Base-by-base conservation (phyloP, 1,284 basidiomycete species). In the Neolentinus lepideus region DNA sequence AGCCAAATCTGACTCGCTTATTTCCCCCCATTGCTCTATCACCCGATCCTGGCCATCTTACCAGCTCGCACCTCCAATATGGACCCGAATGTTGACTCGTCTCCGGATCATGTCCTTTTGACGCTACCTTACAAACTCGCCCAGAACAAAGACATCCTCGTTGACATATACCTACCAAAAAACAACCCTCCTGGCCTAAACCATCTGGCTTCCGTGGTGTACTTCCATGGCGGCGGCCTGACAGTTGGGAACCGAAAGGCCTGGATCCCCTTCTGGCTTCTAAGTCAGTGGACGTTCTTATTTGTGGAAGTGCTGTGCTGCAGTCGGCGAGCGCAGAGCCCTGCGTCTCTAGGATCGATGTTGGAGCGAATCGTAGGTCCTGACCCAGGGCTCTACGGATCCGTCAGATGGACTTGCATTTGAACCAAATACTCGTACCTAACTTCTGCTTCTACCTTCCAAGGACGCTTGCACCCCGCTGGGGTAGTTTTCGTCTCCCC, bases 171-270 rank as follows among this genome's bases (percentile, higher is more conserved):
- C 27, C 3, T 50, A 25, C 47, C 47, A 11, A 26, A 14, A 26
- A 12, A 12, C 27, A 31, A 25, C 11, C 24, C 11, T 22, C 8
- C 14, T 22, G 4, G 24, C 22, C 47, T 8, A 26, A 11, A 50
- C 12, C 47, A 11, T 16, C 27, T 75, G 1, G 77, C 81, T 38
- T 71, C 75, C 1, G 64, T 86, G 1, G 63, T 86, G 2, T 85
- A 81, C 64, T 86, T 85, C 57, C 84, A 86, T 61, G 84, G 78
- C 9, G 84, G 84, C 11, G 83, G 82, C 3, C 66, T 86, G 27
- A 76, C 79, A 0, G 80, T 80, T 14, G 84, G 83, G 3, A 78
- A 79, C 57, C 73, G 77, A 52, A 64, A 62, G 33, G 81, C 78
- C 63, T 85, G 82, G 80, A 81, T 85, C 63, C 84, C 84, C 1